Base-by-base conservation (phyloP, 257 asterid genomes). In the Striga asiatica region DNA sequence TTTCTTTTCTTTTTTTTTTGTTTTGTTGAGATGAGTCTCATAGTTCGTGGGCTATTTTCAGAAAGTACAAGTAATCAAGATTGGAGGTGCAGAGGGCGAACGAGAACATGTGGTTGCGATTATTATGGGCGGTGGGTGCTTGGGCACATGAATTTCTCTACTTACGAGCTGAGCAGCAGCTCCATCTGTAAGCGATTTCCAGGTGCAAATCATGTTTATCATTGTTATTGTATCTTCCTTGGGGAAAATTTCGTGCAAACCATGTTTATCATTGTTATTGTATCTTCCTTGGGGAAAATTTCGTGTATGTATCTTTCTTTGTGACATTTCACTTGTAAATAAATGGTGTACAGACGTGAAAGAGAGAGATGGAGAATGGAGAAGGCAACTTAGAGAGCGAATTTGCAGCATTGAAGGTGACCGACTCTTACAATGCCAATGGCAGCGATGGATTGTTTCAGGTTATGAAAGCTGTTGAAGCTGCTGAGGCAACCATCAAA, bases 381-480 rank as follows among this genome's bases (percentile, higher is more conserved):
- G 92, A 74, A 55, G 75, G 64, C 35, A 64, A 62, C 63, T 45
- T 87, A 55, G 93, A 70, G 54, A 64, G 58, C 58, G 73, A 69
- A 72, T 71, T 88, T 56, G 74, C 68, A 31, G 82, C 79, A 32
- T 64, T 84, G 84, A 68, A 54, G 22, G 65, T 84, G 69, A 78
- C 64, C 23, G 95, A 80, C 74, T 58, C 82, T 23, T 71, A 60
- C 37, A 58, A 48, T 67, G 46, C 19, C 72, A 67, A 73, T 56
- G 81, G 79, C 50, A 80, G 64, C 25, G 91, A 84, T 75, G 95
- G 88, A 41, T 58, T 82, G 63, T 80, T 80, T 80, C 95, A 82
- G 84, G 94, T 88, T 49, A 81, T 84, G 78, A 88, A 88, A 78
- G 97, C 97, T 53, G 97, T 88, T 9, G 97, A 88, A 77, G 95